These are phyloP conservation scores for Nakazawaea molendinolei DNA, from an alignment of 805 yeast species.

Conservation along the genomic window DNA sequence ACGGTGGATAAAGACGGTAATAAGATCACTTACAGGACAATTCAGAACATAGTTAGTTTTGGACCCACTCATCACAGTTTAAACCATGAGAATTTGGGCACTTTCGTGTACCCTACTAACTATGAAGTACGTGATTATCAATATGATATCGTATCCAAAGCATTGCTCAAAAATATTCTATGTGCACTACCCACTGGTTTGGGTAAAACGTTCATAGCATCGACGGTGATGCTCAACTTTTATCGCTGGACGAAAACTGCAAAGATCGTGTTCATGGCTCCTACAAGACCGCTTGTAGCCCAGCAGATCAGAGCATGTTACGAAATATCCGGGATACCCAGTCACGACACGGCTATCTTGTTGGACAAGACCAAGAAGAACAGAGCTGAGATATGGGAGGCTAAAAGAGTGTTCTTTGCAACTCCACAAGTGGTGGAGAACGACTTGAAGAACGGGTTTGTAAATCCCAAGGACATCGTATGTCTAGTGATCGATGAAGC, in stretches of 20 bases:
- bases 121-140: conserved; percentile 85
- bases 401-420: conserved; percentile 77
- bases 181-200: conserved; percentile 96
- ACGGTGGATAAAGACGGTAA: conserved; percentile 11
- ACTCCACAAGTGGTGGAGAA: conserved; percentile 96
- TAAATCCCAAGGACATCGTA: conserved; percentile 70
- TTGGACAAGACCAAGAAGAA: conserved; percentile 45
- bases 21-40: conserved; percentile 20
- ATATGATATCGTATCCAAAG: conserved; percentile 64
- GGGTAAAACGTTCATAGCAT: conserved; percentile 95
- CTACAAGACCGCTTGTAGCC: conserved; percentile 92
- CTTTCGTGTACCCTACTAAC: conserved; percentile 81
- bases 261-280: conserved; percentile 91
- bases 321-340: conserved; percentile 77
- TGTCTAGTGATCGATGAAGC: conserved; percentile 92
- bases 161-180: conserved; percentile 66
- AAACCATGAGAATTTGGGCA: conserved; percentile 28
- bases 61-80: conserved; percentile 46
- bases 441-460: conserved; percentile 67
- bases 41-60: conserved; percentile 19
- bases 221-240: conserved; percentile 87
- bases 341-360: conserved; percentile 70
- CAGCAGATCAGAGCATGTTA: conserved; percentile 94
- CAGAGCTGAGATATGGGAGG: conserved; percentile 72
- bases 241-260: conserved; percentile 76